These are phyloP conservation scores for Pseudopyrenochaeta lycopersici DNA, from an alignment of 2,329 filamentous ascomycete genomes.

Conservation along the genomic window DNA sequence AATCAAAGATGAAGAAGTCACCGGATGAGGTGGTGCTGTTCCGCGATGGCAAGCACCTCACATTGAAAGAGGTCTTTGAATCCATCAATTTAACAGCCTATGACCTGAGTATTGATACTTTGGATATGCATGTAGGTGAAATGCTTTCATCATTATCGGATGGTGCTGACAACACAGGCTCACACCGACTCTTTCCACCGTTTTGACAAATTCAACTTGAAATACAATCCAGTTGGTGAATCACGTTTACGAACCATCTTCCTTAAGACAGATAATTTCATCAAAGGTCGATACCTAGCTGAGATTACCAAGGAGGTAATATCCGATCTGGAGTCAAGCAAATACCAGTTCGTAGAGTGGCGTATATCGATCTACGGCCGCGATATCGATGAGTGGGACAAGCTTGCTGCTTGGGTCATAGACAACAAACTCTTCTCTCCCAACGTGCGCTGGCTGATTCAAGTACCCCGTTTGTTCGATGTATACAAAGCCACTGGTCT, in stretches of 20 bases:
- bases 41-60: constrained; percentile 90
- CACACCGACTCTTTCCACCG: constrained; percentile 98
- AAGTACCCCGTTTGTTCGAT: constrained; percentile 92
- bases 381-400: constrained; percentile 95
- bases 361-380: constrained; percentile 97
- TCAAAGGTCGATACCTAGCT: constrained; percentile 92
- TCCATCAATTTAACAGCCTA: constrained; percentile 98
- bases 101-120: constrained; percentile 95
- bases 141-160: not conserved
- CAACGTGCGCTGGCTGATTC: constrained; percentile 96
- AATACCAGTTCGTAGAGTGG: constrained; percentile 99
- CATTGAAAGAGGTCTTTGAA: constrained; percentile 91
- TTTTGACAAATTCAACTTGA: constrained; percentile 99
- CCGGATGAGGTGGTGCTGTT: constrained; percentile 93
- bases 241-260: constrained; percentile 97
- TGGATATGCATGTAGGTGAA: constrained; percentile 91
- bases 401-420: constrained; percentile 94
- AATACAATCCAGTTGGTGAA: constrained; percentile 97
- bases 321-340: constrained; percentile 94
- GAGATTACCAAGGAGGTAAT: constrained; percentile 99
- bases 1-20: constrained; percentile 99
- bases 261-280: constrained; percentile 97
- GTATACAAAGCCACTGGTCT: constrained; percentile 90
- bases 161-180: constrained; percentile 62
- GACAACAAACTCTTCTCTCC: constrained; percentile 98